Base-by-base conservation (phyloP, 306 rosid species). In the Aeschynomene evenia region DNA sequence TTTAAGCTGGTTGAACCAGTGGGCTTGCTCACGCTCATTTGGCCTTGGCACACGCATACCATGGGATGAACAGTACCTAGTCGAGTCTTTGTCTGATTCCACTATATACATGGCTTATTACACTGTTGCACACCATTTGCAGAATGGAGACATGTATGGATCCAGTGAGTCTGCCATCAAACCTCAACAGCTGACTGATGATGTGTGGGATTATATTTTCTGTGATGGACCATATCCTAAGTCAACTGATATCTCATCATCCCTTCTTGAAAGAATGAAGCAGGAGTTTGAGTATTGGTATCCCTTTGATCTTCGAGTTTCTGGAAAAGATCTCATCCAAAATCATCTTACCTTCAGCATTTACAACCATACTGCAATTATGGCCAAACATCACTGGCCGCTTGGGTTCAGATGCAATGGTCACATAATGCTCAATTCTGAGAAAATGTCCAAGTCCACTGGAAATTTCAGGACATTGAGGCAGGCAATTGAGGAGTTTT, bases 11-110 rank as follows among this genome's bases (percentile, higher is more conserved):
- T 82, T 92, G 71, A 92, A 89, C 70, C 98, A 92, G 81, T 89
- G 98, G 98, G 98, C 98, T 42, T 92, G 98, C 76, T 92, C 98
- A 53, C 79, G 98, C 23, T 87, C 96, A n/a, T 92, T 92, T 78
- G 96, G 98, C 48, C 89, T 92, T 57, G 98, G 98, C 78, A 92
- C 98, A 11, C 96, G 83, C 57, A 92, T 92, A 55, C 98, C 98
- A 3, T 92, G 96, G 96, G 98, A 92, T 60, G 95, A 92, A 40
- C 88, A 92, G 46, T 92, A 54, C 73, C 75, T 92, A 22, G 96
- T 92, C 2, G 98, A 92, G 82, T 92, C 98, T 11, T 61, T 92
- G 49, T 92, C 98, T 11, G 98, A 92, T 81, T 92, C 98, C 63
- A 92, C 96, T 40, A 85, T 92, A 69, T 92, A 92, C 85, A 89